Conservation (phyloP, 805 yeast species). For the Metschnikowia peoriensis region DNA sequence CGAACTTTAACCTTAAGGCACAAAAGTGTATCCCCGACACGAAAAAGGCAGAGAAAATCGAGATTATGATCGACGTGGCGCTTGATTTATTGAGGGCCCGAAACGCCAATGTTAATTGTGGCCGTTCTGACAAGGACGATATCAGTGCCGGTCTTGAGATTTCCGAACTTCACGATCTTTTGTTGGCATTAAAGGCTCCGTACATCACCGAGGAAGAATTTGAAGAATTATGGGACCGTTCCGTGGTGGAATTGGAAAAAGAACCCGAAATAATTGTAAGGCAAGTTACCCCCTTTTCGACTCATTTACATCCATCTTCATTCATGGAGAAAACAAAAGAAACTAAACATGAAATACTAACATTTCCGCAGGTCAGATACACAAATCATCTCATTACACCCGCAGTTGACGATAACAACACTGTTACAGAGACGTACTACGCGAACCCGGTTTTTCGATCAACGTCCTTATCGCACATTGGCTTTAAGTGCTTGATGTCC, state of each 20-base stretch:
- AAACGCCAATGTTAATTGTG: conserved; percentile 64
- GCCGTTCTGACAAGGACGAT: conserved; percentile 44
- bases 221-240: conserved; percentile 70
- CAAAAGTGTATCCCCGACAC: conserved; percentile 70
- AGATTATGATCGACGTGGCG: conserved; percentile 64
- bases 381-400: conserved; percentile 20
- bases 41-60: conserved; percentile 63
- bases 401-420: conserved; percentile 36
- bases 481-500: conserved; percentile 54
- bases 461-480: conserved; percentile 64
- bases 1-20: conserved; percentile 54
- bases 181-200: conserved; percentile 45
- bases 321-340: too few species aligned
- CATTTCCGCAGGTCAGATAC: conserved; percentile 23
- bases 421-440: conserved; percentile 37
- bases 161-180: conserved; percentile 51
- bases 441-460: conserved; percentile 64
- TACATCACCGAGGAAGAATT: conserved; percentile 60
- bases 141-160: conserved; percentile 50
- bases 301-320: too few species aligned
- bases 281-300: conserved; percentile 49
- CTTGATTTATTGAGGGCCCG: conserved; percentile 62
- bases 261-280: conserved; percentile 76
- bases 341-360: conserved; percentile 22
- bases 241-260: conserved; percentile 55